Evolutionary conservation across 495 filamentous ascomycete species (phyloP).

Genomic region (Delitschia confertaspora): DNA sequence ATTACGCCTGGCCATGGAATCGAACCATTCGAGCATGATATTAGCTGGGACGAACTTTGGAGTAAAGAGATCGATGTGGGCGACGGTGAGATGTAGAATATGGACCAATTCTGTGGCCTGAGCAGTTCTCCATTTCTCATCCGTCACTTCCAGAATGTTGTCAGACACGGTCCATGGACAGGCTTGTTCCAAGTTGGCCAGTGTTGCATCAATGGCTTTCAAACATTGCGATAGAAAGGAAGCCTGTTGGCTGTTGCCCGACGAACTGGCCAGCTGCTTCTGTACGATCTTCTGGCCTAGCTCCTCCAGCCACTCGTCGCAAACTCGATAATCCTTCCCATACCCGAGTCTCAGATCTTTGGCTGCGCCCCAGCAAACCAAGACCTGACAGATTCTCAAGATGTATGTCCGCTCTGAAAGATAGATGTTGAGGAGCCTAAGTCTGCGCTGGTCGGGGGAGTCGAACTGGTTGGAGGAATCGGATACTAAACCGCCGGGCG

Average conservation of each 20-base stretch:
- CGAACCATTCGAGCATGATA: slow-evolving; percentile 43
- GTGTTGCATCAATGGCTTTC: slow-evolving; percentile 29
- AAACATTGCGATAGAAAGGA: slow-evolving; percentile 12
- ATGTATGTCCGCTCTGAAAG: slow-evolving; percentile 58
- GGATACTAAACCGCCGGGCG: slow-evolving; percentile 29
- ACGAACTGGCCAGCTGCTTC: background rate
- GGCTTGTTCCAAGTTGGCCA: slow-evolving; percentile 41
- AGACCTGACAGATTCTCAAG: slow-evolving; percentile 37
- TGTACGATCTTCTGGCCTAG: slow-evolving; percentile 14
- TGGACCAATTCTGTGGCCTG: slow-evolving; percentile 61
- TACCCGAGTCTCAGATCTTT: slow-evolving; percentile 6
- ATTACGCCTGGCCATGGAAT: slow-evolving; percentile 5
- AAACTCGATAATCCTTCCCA: slow-evolving; percentile 16
- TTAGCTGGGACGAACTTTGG: slow-evolving; percentile 47
- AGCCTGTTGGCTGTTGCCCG: background rate
- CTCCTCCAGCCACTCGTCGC: slow-evolving; percentile 27
- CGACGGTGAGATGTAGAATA: slow-evolving; percentile 63
- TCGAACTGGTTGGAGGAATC: slow-evolving; percentile 42
- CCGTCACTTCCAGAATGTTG: slow-evolving; percentile 44
- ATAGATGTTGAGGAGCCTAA: slow-evolving; percentile 58
- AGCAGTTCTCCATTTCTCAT: slow-evolving; percentile 53
- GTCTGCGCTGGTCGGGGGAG: slow-evolving; percentile 47
- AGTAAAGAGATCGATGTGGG: slow-evolving; percentile 48
- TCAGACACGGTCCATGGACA: slow-evolving; percentile 46
- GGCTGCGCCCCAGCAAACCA: slow-evolving; percentile 25